Percentiles rank a stretch among this genome's conserved stretches.
Conservation (phyloP, 2,329 filamentous ascomycete genomes). For the Lasiodiplodia sp. region DNA sequence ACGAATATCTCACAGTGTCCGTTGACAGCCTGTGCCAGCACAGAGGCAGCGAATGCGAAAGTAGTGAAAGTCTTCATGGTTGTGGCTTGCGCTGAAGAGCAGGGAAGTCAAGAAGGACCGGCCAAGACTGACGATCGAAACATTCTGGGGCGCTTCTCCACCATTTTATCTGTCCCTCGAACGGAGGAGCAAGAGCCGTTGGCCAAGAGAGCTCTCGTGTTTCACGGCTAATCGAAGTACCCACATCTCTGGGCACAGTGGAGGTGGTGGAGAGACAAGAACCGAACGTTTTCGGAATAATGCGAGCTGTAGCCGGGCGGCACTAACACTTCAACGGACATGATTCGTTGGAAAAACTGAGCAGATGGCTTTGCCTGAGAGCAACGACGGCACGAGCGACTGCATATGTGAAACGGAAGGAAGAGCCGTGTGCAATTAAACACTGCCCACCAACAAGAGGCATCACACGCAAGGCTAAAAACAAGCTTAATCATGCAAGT, state of each 20-base stretch:
- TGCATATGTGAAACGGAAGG: conserved; percentile 22
- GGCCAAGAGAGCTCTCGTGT: not conserved
- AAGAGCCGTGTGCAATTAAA: conserved; percentile 23
- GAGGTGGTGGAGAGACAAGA: not conserved
- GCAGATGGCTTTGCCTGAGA: not conserved
- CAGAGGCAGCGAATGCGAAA: conserved; percentile 41
- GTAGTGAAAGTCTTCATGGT: conserved; percentile 46
- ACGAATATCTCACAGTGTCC: conserved; percentile 42
- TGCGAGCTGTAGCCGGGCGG: not conserved
- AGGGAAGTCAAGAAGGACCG: not conserved
- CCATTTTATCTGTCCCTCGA: conserved; percentile 14
- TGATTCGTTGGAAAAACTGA: conserved; percentile 17
- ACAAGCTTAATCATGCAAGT: conserved; percentile 15
- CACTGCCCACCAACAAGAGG: not conserved
- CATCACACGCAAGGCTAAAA: conserved; percentile 10
- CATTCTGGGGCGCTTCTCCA: not conserved
- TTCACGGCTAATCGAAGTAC: conserved; percentile 18
- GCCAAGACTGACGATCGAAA: conserved; percentile 25
- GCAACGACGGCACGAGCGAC: not conserved
- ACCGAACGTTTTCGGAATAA: conserved; percentile 5
- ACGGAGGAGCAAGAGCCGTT: conserved; percentile 1
- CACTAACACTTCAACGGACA: too few relatives aligned
- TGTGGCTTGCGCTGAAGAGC: conserved; percentile 1
- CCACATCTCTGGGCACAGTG: not conserved
- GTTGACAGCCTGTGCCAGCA: conserved; percentile 44